Conservation (phyloP, 1,284 basidiomycete species). For the Retiboletus fuscus region DNA sequence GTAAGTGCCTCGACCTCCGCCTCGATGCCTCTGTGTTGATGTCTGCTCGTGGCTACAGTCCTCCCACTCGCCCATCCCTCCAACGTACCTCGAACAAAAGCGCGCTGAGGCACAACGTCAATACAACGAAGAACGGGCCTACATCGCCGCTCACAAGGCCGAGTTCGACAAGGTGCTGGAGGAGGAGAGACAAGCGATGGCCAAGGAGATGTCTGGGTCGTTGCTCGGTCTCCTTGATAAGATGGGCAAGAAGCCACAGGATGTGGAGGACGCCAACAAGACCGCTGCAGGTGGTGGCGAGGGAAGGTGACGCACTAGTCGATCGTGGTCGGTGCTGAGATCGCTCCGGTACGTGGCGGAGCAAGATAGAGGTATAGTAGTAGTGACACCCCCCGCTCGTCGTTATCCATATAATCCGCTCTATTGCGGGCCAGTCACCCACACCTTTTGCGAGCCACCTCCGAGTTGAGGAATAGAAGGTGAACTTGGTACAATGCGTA, state of each 20-base stretch:
- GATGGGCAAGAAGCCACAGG: slow-evolving; percentile 55
- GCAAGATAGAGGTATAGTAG: slow-evolving; percentile 30
- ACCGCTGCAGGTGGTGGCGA: slow-evolving; percentile 27
- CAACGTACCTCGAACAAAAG: slow-evolving; percentile 92
- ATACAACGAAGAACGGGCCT: slow-evolving; percentile 91
- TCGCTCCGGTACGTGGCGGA: background rate
- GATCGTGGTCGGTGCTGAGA: no score
- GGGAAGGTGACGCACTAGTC: slow-evolving; percentile 26
- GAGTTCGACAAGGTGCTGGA: slow-evolving; percentile 84
- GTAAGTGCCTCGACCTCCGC: slow-evolving; percentile 18
- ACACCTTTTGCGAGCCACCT: no score
- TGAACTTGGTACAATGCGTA: no score
- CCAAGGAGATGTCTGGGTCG: slow-evolving; percentile 67
- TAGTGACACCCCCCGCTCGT: slow-evolving; percentile 10
- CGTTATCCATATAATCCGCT: slow-evolving; percentile 22
- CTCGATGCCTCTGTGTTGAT: slow-evolving; percentile 16
- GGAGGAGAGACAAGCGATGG: slow-evolving; percentile 85
- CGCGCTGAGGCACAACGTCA: slow-evolving; percentile 86
- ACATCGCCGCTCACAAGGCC: slow-evolving; percentile 84
- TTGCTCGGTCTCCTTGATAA: slow-evolving; percentile 56
- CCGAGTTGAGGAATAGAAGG: no score
- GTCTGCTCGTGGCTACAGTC: slow-evolving; percentile 28
- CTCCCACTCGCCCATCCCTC: slow-evolving; percentile 62
- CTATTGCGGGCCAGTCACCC: no score
- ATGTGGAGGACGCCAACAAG: slow-evolving; percentile 6